Evolutionary conservation across 495 filamentous ascomycete genomes (phyloP), one percentile per base, ranked within the genome.

Genomic region (Neurospora sp.): DNA sequence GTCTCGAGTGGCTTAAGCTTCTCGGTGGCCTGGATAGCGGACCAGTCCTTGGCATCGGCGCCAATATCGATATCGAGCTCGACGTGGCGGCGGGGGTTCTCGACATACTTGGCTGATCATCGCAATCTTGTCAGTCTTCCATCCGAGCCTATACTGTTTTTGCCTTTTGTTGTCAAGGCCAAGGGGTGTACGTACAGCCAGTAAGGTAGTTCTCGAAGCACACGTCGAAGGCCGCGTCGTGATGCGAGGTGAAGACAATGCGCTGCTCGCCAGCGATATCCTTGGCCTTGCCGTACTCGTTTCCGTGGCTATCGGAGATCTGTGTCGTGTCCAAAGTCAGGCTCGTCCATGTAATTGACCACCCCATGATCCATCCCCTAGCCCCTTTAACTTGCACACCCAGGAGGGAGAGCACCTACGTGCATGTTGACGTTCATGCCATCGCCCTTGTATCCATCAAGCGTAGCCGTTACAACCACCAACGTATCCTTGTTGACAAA

Each of bases 21-120:
- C 89, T 99, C 96, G 76, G 91, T 90, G 69, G 92, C 93, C 83
- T 98, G 96, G 79, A 98, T 94, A 75, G 92, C 94, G 71, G 91
- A 93, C 96, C 96, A 99, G 85, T 99, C 96, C 81, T 96, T 95
- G 71, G 96, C 96, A 78, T 99, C 96, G 83, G 96, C 96, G 74
- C 96, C 96, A 78, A 99, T 98, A 80, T 99, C 96, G 84, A 99
- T 93, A 80, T 99, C 96, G 76, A 99, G 93, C 83, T 98, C 96
- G 76, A 99, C 86, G 79, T 91, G 86, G 68, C 95, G 93, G 74
- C 81, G 83, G 68, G 91, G 91, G 81, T 91, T 90, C 68, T 85
- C 80, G 61, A 83, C 81, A 69, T 77, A 77, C 84, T 78, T 72
- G 71, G 79, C 76, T 79, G 74, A 39, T 74, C 75, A 65, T 75